Percentiles rank a stretch among this genome's conserved stretches.
Conservation (phyloP, 1,284 basidiomycete species). For the Moniliella sp. region DNA sequence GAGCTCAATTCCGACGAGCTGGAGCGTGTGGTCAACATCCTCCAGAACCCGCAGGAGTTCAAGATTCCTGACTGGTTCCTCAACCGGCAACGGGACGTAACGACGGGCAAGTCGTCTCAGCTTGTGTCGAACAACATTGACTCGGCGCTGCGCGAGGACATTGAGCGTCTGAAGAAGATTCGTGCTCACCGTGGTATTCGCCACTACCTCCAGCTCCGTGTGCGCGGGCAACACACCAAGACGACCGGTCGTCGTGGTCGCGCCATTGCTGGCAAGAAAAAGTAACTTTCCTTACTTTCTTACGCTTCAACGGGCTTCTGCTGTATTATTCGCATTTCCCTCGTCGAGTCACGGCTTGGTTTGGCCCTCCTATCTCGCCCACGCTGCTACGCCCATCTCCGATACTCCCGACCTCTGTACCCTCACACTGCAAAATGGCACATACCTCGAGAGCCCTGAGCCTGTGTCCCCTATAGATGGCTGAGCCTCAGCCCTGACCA, state of each 20-base stretch:
- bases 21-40: conserved; percentile 95
- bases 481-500: no score
- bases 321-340: no score
- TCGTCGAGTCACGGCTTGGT: no score
- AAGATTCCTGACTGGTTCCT: conserved; percentile 98
- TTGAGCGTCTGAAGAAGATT: conserved; percentile 98
- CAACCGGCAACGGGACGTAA: conserved; percentile 84
- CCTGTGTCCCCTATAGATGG: no score
- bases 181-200: conserved; percentile 90
- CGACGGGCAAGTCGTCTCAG: conserved; percentile 89
- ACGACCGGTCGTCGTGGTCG: conserved; percentile 57
- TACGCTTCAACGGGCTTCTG: no score
- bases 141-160: conserved; percentile 92
- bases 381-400: no score
- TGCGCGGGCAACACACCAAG: conserved; percentile 91
- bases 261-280: conserved; percentile 33
- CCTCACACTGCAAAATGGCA: no score
- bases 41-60: conserved; percentile 99
- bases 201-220: conserved; percentile 80
- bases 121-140: conserved; percentile 94
- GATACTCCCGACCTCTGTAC: no score
- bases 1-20: conserved; percentile 91
- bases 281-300: conserved; percentile 7
- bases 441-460: no score
- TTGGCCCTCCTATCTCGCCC: no score